Evolutionary conservation across 2,329 filamentous ascomycete species (phyloP).

Genomic region (Alternaria triticimaculans): DNA sequence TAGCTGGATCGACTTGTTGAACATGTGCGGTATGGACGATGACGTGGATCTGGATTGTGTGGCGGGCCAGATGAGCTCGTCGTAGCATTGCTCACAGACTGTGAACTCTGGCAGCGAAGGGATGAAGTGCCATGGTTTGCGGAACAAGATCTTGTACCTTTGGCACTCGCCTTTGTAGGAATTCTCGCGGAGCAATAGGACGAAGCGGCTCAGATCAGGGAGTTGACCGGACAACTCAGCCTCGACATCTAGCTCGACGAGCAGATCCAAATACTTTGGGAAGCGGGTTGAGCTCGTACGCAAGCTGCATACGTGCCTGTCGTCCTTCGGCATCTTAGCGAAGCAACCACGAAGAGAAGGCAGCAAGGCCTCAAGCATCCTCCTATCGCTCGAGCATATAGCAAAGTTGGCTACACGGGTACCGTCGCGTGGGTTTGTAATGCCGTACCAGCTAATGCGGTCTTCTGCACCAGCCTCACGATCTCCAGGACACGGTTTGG

Average conservation of each 20-base stretch:
- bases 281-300: slow-evolving; percentile 67
- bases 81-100: slow-evolving; percentile 86
- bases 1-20: slow-evolving; percentile 64
- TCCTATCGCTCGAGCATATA: slow-evolving; percentile 76
- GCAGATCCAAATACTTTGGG: slow-evolving; percentile 62
- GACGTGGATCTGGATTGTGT: slow-evolving; percentile 57
- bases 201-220: slow-evolving; percentile 66
- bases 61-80: slow-evolving; percentile 76
- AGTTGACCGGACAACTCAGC: slow-evolving; percentile 43
- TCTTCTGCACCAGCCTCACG: slow-evolving; percentile 54
- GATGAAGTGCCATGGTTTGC: slow-evolving; percentile 78
- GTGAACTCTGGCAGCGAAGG: slow-evolving; percentile 77
- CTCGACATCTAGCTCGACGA: slow-evolving; percentile 61
- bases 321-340: slow-evolving; percentile 39
- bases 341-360: slow-evolving; percentile 75
- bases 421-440: slow-evolving; percentile 72
- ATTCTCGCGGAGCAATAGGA: slow-evolving; percentile 64
- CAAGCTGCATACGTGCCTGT: slow-evolving; percentile 69
- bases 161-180: slow-evolving; percentile 63
- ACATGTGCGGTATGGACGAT: slow-evolving; percentile 38
- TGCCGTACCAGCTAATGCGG: slow-evolving; percentile 73
- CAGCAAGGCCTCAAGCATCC: slow-evolving; percentile 74
- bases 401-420: slow-evolving; percentile 72
- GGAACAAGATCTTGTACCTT: slow-evolving; percentile 66
- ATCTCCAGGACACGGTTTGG: slow-evolving; percentile 64